A percentile compares a stretch with the other conserved stretches of the same genome.
These are phyloP conservation scores for Gaeumannomyces sp. DNA, from an alignment of 2,329 filamentous ascomycete genomes.

Conservation along the genomic window DNA sequence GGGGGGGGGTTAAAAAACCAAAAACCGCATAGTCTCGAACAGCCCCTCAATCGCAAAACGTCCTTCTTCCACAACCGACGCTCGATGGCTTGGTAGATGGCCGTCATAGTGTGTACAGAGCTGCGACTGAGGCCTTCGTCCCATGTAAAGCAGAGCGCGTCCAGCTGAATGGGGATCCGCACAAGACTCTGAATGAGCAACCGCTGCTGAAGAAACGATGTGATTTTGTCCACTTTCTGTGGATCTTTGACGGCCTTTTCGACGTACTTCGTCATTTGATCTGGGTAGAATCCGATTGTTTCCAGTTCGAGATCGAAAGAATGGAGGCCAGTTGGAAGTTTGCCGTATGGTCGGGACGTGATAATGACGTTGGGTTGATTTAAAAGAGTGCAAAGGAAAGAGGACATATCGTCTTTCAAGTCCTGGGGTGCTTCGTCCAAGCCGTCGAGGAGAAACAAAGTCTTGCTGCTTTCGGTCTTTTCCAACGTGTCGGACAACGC, in stretches of 20 bases:
- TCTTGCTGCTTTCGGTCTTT: no score
- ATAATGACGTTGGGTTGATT: slow-evolving; percentile 32
- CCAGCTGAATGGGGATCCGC: slow-evolving; percentile 38
- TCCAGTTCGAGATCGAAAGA: slow-evolving; percentile 31
- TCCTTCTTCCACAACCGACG: no score
- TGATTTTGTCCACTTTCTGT: slow-evolving; percentile 19
- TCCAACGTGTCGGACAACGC: no score
- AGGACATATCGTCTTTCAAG: no score
- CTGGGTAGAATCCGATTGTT: slow-evolving; percentile 31
- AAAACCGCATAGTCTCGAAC: no score
- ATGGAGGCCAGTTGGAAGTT: slow-evolving; percentile 18
- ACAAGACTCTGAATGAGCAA: slow-evolving; percentile 28
- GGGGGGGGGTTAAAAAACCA: no score
- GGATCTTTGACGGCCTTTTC: slow-evolving; percentile 14
- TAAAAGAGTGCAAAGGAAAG: no score
- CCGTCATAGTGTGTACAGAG: no score
- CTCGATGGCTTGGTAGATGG: no score
- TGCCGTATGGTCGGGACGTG: slow-evolving; percentile 36
- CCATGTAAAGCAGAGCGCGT: slow-evolving; percentile 36
- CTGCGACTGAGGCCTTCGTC: no score
- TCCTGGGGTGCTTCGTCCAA: no score
- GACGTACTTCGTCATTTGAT: slow-evolving; percentile 30
- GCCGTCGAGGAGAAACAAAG: slow-evolving; percentile 36
- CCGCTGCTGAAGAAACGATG: slow-evolving; percentile 27
- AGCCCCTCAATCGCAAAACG: no score